Evolutionary conservation across 305 asterid species (phyloP), one percentile per base, ranked within the genome.

Genomic region (Fraxinus latifolia): DNA sequence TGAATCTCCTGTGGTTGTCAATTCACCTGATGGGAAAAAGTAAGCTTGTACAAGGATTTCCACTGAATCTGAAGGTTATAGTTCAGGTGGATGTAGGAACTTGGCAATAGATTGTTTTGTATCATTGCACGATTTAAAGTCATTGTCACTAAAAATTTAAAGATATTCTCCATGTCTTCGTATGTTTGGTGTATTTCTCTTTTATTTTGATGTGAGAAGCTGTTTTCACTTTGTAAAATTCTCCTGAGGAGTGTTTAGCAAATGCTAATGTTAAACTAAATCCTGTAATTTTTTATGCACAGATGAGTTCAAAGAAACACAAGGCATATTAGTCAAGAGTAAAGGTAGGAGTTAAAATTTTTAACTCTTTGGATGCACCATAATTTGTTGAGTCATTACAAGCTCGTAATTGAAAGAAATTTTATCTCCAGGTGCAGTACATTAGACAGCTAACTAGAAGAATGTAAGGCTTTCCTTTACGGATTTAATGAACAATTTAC

Each of bases 1-100:
- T 53, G 82, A 85, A 17, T 82, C 89, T 55, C 79, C 84, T 0
- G 85, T 55, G 8, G 33, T 74, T 25, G 80, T 58, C 15, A 31
- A 37, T 39, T 76, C 80, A 71, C 12, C 36, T 34, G 80, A 76
- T 27, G 79, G 15, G 79, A 39, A 77, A 36, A 82, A 85, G 73
- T 65, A 25, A 67, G 79, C 76, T 27, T 58, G 74, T 77, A 21
- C 55, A 75, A 65, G 79, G 74, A 14, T 44, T 77, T 42, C 14
- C 34, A 37, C 72, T 72, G 78, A 77, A 14, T 17, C 17, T 65
- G 37, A 44, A 67, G 47, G 27, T 76, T 42, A 36, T 36, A 36
- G 12, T 7, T 58, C 25, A 19, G 37, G 19, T 65, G 77, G 55
- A 65, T 74, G 47, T 37, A 60, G 70, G 39, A 25, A 25, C 15